Evolutionary conservation across 257 asterid species (phyloP), one percentile per base, ranked within the genome.

Genomic region (Thymus quinquecostatus): DNA sequence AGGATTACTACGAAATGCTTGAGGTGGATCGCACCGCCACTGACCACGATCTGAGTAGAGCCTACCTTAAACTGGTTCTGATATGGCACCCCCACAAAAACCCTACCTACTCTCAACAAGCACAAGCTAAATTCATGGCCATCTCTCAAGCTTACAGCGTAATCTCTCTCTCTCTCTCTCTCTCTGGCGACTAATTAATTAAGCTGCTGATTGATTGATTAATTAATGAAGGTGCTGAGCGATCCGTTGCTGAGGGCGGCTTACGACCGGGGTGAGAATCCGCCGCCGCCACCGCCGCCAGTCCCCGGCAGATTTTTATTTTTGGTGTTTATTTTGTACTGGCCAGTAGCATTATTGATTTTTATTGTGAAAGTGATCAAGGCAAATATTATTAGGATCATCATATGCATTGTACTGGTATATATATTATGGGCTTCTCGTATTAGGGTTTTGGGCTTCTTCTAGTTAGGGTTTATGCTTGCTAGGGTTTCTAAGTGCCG

Each of bases 51-150:
- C 82, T 86, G 49, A 85, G 79, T 56, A 87, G 83, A 64, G 86
- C 92, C 27, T 87, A 85, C 77, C 83, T 83, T 60, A 83, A 78
- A 34, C 87, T 87, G 48, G 92, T 90, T 30, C 84, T 87, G 92
- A 87, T 80, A 63, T 87, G 90, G 90, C 89, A 86, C 66, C 92
- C 89, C 28, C 89, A 86, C 76, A 86, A 86, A 75, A 86, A 86
- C 84, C 85, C 83, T 75, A 78, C 73, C 65, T 77, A 73, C 79
- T 84, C 82, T 56, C 79, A 84, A 58, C 86, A 85, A 50, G 88
- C 90, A 57, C 90, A 87, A 58, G 82, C 92, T 64, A 87, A 87
- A 79, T 85, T 87, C 82, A 87, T 82, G 67, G 87, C 85, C 69
- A 82, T 87, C 68, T 84, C 85, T 27, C 90, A 87, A 21, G 92